Base-by-base conservation (phyloP, 83 land plant species). In the Isoetes engelmannii region DNA sequence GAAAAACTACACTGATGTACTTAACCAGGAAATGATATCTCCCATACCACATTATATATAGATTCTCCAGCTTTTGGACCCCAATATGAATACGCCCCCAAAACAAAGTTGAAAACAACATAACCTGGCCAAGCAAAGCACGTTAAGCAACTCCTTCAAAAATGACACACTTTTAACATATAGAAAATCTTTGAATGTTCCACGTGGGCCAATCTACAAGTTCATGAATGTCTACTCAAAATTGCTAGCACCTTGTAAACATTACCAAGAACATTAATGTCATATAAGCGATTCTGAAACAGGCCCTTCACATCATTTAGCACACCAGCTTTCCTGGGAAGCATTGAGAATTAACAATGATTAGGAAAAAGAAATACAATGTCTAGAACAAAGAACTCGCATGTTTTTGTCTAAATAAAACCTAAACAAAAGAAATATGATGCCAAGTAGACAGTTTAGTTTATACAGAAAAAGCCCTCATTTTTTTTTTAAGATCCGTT, bases 71-170 rank as follows among this genome's bases (percentile, higher is more conserved):
- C 99, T 79, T 92, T 91, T 8, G 99, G 97, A 10, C 99, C 99
- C 97, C 97, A 95, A 63, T 95, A 95, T 6, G 99, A 86, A 80
- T 95, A 95, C 8, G 99, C 97, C 57, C 99, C 99, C 45, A 95
- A 74, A 18, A 95, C 99, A 82, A 95, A 95, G 73, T 83, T 95
- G 83, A 85, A 95, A 68, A 88, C 82, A 63, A 91, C 81, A 69
- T 90, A 93, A 47, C 98, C 98, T 90, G 89, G 5, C 74, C 71
- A 47, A 75, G 4, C 51, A 19, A n/a, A 69, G 44, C 67, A 0
- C 55, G 3, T 15, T 51, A 51, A 15, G 15, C 3, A 51, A 12
- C 55, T 12, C 55, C 55, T 12, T 51, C 3, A 15, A 51, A 12
- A 15, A 51, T 51, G 15, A 51, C 3, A 1, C 15, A 3, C 12